Evolutionary conservation across 1,284 basidiomycete genomes (phyloP), one percentile per base, ranked within the genome.

Genomic region (Tausonia pullulans): DNA sequence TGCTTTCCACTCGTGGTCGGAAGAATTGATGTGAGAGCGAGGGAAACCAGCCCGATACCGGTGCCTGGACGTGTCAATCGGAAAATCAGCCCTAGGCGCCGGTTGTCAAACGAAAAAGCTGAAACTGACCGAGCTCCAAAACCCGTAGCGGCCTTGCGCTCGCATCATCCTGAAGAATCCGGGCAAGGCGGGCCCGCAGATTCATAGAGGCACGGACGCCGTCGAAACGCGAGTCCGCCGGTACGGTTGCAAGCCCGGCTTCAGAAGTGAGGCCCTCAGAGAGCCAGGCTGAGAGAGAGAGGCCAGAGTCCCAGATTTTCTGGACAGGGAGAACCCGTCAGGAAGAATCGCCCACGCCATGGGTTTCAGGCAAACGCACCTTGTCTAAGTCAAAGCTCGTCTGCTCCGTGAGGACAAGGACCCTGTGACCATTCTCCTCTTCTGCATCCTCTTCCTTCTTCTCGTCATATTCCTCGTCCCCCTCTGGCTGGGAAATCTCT

Each of bases 261-360:
- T 43, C n/a, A n/a, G 44, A 27, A 13, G 58, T 45, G 45, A 64
- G 63, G 7, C 51, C 43, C 40, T 60, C 43, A 7, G 52, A 16
- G 8, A 64, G 52, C 27, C 45, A 60, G 16, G 58, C 52, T 2
- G 63, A 51, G 39, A 46, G 44, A 5, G 63, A 58, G 4, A 64
- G 52, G 2, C 63, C 63, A 8, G 63, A 64, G 45, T 64, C 63
- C 63, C 63, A 64, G 14, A 64, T 64, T 64, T 64, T 64, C 63
- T 64, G 61, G 4, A 43, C 3, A 8, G 58, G 52, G 11, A 45
- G 46, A 58, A n/a, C 41, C 49, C 51, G 10, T 41, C 14, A 10
- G 46, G 48, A 43, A 39, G 40, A 45, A n/a, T 59, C 5, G 48
- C 14, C 14, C 48, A 49, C 2, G 1, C 48, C 48, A 49, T 9